Evolutionary conservation across 1,139 yeast species (phyloP).

Genomic region (Saccharomyces hybrid): DNA sequence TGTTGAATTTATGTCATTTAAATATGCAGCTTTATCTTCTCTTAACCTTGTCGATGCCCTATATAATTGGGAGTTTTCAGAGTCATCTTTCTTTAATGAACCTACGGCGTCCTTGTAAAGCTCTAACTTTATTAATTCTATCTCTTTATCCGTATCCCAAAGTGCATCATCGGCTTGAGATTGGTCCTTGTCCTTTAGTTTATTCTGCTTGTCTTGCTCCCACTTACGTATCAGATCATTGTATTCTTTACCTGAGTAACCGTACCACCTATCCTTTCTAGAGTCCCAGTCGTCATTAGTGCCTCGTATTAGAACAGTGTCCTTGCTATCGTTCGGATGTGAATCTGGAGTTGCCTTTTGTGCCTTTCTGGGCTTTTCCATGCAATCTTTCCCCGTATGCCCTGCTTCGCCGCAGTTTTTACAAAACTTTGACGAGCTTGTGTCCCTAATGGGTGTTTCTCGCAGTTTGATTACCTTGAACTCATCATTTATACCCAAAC

Average conservation of each 20-base stretch:
- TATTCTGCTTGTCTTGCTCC: conserved; percentile 8
- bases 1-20: conserved; percentile 25
- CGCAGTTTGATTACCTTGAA: conserved; percentile 8
- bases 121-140: conserved; percentile 25
- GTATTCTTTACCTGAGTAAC: conserved; percentile 27
- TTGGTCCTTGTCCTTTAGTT: not conserved
- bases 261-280: conserved; percentile 31
- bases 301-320: conserved; percentile 7
- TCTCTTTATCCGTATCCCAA: conserved; percentile 27
- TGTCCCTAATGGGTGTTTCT: not conserved
- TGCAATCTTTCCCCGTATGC: conserved; percentile 24
- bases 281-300: conserved; percentile 25
- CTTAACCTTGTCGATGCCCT: conserved; percentile 26
- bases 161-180: not conserved
- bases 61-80: conserved; percentile 10
- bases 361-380: conserved; percentile 23
- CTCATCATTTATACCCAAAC: conserved; percentile 25
- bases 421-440: conserved; percentile 9
- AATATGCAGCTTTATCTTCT: conserved; percentile 30
- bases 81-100: conserved; percentile 13
- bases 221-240: conserved; percentile 18
- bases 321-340: not conserved
- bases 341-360: not conserved
- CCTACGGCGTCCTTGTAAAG: conserved; percentile 18
- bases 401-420: conserved; percentile 24